Percentiles rank a stretch among this genome's conserved stretches.
Conservation (phyloP, 208 protist species). For the Leishmania tropica region DNA sequence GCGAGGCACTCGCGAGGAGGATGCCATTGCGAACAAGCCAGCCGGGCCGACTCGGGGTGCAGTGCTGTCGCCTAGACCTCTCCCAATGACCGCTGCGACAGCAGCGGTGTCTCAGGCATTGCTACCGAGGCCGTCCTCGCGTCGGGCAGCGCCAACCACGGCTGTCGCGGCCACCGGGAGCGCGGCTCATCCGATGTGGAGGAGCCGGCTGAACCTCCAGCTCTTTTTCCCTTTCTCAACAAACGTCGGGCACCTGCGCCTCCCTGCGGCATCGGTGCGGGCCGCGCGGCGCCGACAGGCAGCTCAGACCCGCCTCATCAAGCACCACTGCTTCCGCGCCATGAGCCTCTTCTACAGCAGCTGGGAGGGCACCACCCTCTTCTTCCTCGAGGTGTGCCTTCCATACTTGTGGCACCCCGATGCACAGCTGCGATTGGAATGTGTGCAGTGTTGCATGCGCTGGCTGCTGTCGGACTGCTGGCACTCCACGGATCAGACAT, state of each 20-base stretch:
- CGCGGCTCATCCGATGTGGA: slow-evolving; percentile 2
- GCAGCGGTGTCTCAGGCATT: background rate
- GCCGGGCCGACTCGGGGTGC: background rate
- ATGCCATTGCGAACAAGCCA: background rate
- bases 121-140: background rate
- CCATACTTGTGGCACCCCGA: slow-evolving; percentile 74
- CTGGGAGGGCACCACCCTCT: slow-evolving; percentile 58
- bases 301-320: slow-evolving; percentile 30
- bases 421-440: slow-evolving; percentile 54
- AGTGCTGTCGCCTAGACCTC: background rate
- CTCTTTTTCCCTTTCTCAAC: slow-evolving; percentile 1
- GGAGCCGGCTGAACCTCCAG: background rate
- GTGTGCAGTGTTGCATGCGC: slow-evolving; percentile 60
- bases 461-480: slow-evolving; percentile 45
- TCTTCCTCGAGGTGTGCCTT: slow-evolving; percentile 72
- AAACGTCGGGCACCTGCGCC: background rate
- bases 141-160: background rate
- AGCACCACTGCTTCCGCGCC: slow-evolving; percentile 72
- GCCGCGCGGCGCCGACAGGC: slow-evolving; percentile 16
- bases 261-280: background rate
- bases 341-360: slow-evolving; percentile 52
- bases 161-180: background rate
- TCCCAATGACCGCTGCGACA: background rate
- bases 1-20: background rate
- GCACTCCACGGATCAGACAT: slow-evolving; percentile 19